Evolutionary conservation across 1,139 yeast genomes (phyloP).

Genomic region (Lodderomyces jiufengensis): DNA sequence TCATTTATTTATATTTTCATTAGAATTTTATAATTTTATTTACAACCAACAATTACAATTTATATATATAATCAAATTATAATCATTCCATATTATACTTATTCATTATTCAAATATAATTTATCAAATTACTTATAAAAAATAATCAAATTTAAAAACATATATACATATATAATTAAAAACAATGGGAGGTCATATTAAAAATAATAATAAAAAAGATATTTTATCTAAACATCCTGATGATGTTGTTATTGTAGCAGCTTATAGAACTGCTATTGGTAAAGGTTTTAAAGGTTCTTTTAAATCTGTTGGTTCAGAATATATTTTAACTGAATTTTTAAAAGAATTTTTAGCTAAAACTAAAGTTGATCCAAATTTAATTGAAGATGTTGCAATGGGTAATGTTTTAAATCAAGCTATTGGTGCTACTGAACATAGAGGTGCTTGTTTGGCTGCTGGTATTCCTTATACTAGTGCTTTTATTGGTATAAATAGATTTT

Average conservation of each 20-base stretch:
- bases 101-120: too few species aligned
- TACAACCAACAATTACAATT: too few species aligned
- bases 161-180: too few species aligned
- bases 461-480: constrained; percentile 63
- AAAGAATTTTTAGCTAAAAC: constrained; percentile 57
- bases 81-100: too few species aligned
- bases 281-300: constrained; percentile 82
- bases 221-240: constrained; percentile 57
- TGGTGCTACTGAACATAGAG: constrained; percentile 90
- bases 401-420: constrained; percentile 89
- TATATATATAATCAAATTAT: too few species aligned
- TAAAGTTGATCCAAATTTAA: constrained; percentile 58
- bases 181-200: neutral
- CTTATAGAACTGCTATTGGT: constrained; percentile 86
- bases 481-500: constrained; percentile 84
- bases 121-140: too few species aligned
- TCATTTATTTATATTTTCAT: too few species aligned
- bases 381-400: constrained; percentile 84
- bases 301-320: constrained; percentile 75
- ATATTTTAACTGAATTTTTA: constrained; percentile 62
- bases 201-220: constrained; percentile 2
- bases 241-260: constrained; percentile 83
- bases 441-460: constrained; percentile 56
- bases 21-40: too few species aligned
- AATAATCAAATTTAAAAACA: too few species aligned